These are phyloP conservation scores for Oleoguttula mirabilis DNA, from an alignment of 495 filamentous ascomycete genomes.

Conservation along the genomic window DNA sequence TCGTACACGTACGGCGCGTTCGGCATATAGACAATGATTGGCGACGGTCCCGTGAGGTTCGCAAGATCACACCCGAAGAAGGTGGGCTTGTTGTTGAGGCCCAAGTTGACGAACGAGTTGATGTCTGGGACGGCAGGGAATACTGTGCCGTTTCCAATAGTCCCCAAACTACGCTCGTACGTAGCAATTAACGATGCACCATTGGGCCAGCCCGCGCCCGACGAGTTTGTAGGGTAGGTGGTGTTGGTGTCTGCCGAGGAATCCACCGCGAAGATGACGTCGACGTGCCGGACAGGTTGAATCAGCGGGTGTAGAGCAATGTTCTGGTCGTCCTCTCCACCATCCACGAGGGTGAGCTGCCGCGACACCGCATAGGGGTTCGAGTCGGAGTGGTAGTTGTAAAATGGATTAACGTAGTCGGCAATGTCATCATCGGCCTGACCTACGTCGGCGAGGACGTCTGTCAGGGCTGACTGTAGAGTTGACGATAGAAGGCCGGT, in stretches of 20 bases:
- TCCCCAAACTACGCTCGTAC: conserved; percentile 55
- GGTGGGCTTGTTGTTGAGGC: conserved; percentile 71
- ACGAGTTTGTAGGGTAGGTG: conserved; percentile 16
- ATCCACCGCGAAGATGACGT: conserved; percentile 89
- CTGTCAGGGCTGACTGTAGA: conserved; percentile 38
- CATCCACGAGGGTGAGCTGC: conserved; percentile 70
- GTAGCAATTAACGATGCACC: conserved; percentile 72
- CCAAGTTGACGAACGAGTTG: conserved; percentile 78
- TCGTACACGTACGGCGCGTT: conserved; percentile 65
- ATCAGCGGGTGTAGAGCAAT: conserved; percentile 76
- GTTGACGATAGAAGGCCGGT: conserved; percentile 40
- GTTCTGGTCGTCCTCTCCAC: conserved; percentile 78
- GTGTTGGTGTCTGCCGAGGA: conserved; percentile 64
- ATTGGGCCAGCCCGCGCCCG: conserved; percentile 64
- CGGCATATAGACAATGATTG: conserved; percentile 81
- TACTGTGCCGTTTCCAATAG: conserved; percentile 64
- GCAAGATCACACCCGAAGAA: conserved; percentile 82
- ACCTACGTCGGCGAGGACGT: conserved; percentile 45
- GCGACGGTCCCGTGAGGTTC: conserved; percentile 50
- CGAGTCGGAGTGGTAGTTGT: conserved; percentile 48
- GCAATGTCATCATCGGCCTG: conserved; percentile 63
- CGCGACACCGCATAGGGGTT: conserved; percentile 45
- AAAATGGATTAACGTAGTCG: conserved; percentile 82
- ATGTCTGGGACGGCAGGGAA: conserved; percentile 75
- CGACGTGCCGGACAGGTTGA: conserved; percentile 64